phyloP scores from a whole-genome alignment of 768 basidiomycete genomes.

The Rickenella mellea region DNA sequence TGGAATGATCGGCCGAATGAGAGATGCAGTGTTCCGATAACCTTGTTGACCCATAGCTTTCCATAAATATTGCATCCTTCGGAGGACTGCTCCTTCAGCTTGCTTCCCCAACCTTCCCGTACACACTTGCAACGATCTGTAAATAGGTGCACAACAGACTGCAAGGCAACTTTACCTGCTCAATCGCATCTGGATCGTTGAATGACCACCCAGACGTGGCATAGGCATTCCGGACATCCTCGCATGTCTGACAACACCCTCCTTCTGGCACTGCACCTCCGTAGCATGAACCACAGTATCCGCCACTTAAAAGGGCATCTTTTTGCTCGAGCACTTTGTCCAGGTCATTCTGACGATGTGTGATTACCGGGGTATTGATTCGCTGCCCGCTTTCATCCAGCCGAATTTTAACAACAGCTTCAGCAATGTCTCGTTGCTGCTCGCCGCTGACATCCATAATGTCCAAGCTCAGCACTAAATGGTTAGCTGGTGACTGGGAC shows the following conservation, averaged over 20 bases:
- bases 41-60: constrained; percentile 91
- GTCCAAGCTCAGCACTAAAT: constrained; percentile 84
- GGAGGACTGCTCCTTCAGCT: constrained; percentile 80
- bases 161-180: constrained; percentile 54
- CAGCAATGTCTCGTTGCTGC: constrained; percentile 82
- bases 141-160: not conserved
- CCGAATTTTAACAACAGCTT: constrained; percentile 81
- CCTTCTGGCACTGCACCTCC: constrained; percentile 64
- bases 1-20: constrained; percentile 97
- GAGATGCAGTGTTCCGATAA: constrained; percentile 90
- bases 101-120: constrained; percentile 91
- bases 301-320: constrained; percentile 36
- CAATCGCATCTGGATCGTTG: constrained; percentile 78
- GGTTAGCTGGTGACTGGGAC: not conserved
- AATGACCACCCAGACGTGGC: constrained; percentile 94
- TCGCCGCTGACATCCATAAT: constrained; percentile 99
- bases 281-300: constrained; percentile 94
- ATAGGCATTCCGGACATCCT: constrained; percentile 87
- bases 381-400: constrained; percentile 47
- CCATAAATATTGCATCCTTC: constrained; percentile 95
- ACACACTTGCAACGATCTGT: constrained; percentile 51
- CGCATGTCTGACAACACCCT: constrained; percentile 95
- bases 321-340: constrained; percentile 65
- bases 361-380: constrained; percentile 45
- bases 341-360: constrained; percentile 77